Base-by-base conservation (phyloP, 2,329 filamentous ascomycete genomes). In the Talaromyces sp. region DNA sequence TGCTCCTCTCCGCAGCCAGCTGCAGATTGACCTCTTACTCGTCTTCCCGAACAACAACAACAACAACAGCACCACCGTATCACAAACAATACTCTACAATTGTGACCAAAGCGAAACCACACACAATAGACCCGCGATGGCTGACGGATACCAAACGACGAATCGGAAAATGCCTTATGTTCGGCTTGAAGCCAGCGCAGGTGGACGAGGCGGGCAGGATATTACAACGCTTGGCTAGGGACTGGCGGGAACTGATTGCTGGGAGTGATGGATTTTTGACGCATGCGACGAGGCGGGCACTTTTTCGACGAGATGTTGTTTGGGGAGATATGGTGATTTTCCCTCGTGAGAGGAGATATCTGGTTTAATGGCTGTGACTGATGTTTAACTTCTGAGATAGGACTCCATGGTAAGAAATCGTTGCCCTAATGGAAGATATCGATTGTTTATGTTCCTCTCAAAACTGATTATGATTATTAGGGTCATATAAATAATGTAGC, bases 401-500 rank as follows among this genome's bases (percentile, higher is more conserved):
- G 81, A 83, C 71, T 72, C 75, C 15, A 83, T 83, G 81, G 80
- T 81, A 73, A 76, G 79, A 45, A 11, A 19, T 27, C 27, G 17
- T 22, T 3, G 17, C 13, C 2, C 19, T 2, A 53, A 31, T 53
- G 5, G 13, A 29, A 7, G 5, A 19, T 19, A 36, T 47, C 10
- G 7, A 22, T 47, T 22, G 17, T 51, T 22, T 36, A 22, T 29
- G 15, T n/a, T 54, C 27, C 17, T 19, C 15, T n/a, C n/a, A 25
- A n/a, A n/a, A 29, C 53, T 43, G 56, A 58, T 40, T 11, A 27
- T 43, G 6, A 31, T 31, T 34, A 36, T 22, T 36, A 63, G 65
- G 62, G 61, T 58, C 92, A 97, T 76, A 90, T 97, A 58, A 97
- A 96, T 76, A 96, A 96, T 71, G 88, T 93, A 68, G 87, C 86